phyloP scores from a whole-genome alignment of 768 basidiomycete genomes.

The Rhodotorula graminis region DNA sequence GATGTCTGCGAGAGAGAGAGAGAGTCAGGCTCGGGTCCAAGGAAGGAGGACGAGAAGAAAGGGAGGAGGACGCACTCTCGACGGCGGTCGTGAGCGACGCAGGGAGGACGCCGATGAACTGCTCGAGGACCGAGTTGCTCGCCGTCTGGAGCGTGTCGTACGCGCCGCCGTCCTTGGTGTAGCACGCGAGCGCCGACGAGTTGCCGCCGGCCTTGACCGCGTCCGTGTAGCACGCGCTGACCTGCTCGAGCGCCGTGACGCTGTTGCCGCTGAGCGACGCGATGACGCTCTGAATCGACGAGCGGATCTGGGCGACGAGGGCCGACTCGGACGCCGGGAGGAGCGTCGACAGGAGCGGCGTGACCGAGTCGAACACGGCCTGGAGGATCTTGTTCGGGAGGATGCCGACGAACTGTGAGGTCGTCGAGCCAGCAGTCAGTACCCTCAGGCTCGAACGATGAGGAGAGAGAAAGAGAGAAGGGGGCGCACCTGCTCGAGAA shows the following conservation, averaged over 20 bases:
- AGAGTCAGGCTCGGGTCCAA: neutral
- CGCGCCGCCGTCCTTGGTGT: conserved; percentile 32
- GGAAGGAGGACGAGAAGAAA: neutral
- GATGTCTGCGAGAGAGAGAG: conserved; percentile 15
- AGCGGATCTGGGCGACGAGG: conserved; percentile 25
- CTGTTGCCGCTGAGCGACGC: conserved; percentile 33
- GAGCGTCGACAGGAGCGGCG: conserved; percentile 36
- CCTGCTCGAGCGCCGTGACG: conserved; percentile 37
- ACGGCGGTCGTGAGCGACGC: conserved; percentile 34
- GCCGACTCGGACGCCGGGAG: conserved; percentile 38
- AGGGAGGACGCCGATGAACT: conserved; percentile 40
- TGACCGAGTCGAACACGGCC: conserved; percentile 37
- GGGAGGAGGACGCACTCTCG: neutral
- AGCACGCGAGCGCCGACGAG: conserved; percentile 34
- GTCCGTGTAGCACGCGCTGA: conserved; percentile 33
- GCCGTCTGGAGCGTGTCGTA: conserved; percentile 38
- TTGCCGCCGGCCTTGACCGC: conserved; percentile 38
- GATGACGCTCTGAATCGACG: conserved; percentile 39
- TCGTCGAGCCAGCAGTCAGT: neutral
- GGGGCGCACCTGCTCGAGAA: conserved; percentile 34
- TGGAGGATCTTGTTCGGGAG: conserved; percentile 40
- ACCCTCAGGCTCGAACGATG: no score
- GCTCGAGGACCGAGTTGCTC: conserved; percentile 35
- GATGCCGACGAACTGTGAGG: conserved; percentile 38
- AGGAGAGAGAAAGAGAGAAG: no score